Evolutionary conservation across 2,329 filamentous ascomycete genomes (phyloP), one percentile per base, ranked within the genome.

Genomic region (Colletotrichum karsti): DNA sequence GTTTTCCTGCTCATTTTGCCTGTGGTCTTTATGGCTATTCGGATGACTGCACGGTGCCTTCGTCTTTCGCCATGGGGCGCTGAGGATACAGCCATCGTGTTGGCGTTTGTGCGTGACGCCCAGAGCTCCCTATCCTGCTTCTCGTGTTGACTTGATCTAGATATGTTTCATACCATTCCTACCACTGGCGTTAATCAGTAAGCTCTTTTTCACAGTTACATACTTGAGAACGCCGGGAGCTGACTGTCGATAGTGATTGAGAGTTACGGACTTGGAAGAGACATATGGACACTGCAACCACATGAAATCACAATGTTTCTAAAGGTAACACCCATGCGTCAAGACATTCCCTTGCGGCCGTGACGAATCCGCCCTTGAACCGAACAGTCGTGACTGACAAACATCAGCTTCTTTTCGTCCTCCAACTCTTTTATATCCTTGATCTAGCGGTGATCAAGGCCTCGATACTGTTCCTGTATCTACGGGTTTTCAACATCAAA

Each of bases 401-500:
- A 24, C 15, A 7, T 3, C 28, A 58, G 55, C 4, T 58, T n/a
- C 10, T 58, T 2, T 58, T 58, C 13, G 41, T 58, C 26, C n/a
- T 37, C 5, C 55, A 58, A 20, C 7, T 58, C 1, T 48, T 46
- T 7, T 58, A 58, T 13, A 46, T 58, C 28, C 12, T 58, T 7
- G 55, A 46, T 37, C 39, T 58, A 5, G 41, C 55, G 7, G 39
- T 58, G 4, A 58, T 58, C 55, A 58, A 58, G 20, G 39, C 55
- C 20, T 58, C 55, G 12, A 58, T 58, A 3, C n/a, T 58, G 2
- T 58, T 20, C 3, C 30, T 58, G 0, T 58, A 58, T 12, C 39
- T 58, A 6, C 41, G 55, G 9, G 41, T 58, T 26, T 58, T 58
- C 55, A 58, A 20, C 55, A 26, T 37, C 18, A 26, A 26, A 48